Evolutionary conservation across 164 flowering plant species (phyloP), one percentile per base, ranked within the genome.

Genomic region (Magnolia sinica): DNA sequence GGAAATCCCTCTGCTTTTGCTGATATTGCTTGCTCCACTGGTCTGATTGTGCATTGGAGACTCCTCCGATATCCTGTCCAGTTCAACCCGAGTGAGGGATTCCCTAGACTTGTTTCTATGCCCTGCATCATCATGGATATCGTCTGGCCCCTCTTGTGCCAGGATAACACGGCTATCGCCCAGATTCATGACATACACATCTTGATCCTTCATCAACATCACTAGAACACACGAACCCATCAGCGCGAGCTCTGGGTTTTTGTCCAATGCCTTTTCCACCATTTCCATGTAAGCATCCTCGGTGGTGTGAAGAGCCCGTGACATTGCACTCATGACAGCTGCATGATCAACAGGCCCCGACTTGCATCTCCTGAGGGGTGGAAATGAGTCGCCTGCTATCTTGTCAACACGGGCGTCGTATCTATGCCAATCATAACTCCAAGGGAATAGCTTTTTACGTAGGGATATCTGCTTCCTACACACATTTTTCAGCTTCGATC

Each of bases 361-460:
- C 77, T 83, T 87, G 83, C 89, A 84, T 77, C 84, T 85, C 78
- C 90, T 83, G 31, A 77, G 79, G 69, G 84, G 88, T 55, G 84
- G 85, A 6, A 70, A 67, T 23, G 82, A 72, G 74, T 83, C 87
- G 23, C 29, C 72, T 29, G 76, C 78, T 74, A 77, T 82, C 50
- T 84, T 83, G 50, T 79, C 83, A 61, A 73, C 79, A 78, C 67
- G 78, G 24, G 81, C 49, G 64, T 77, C 86, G 74, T 89, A 88
- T 76, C 91, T 85, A 73, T 87, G 88, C 91, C 91, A 89, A 80
- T 89, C 90, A 80, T 85, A 89, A 83, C 83, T 89, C 92, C 92
- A 89, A 82, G 86, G 89, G 73, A 89, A 89, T 68, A 87, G 82
- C 76, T 87, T 89, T 64, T 89, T 89, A 37, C 88, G 89, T 73